Evolutionary conservation across 768 basidiomycete genomes (phyloP).

Genomic region (Mycena filopes): DNA sequence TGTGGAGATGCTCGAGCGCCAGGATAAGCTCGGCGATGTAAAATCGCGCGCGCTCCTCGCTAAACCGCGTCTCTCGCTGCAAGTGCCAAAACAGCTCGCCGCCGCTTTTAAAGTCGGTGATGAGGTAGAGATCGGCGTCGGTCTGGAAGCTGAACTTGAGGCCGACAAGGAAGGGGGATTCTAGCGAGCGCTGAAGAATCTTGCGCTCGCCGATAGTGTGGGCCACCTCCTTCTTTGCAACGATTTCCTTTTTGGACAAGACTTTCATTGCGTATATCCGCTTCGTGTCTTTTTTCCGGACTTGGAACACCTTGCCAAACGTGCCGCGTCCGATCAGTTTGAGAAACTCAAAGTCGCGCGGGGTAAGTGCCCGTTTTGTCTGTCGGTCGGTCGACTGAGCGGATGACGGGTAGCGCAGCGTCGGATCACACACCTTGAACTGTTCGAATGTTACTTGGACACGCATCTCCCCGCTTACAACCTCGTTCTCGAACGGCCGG

Average conservation of each 20-base stretch:
- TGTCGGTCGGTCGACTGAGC: slow-evolving; percentile 45
- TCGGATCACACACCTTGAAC: slow-evolving; percentile 72
- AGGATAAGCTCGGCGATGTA: slow-evolving; percentile 97
- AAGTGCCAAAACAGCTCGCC: slow-evolving; percentile 99
- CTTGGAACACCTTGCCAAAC: slow-evolving; percentile 98
- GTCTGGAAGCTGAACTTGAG: slow-evolving; percentile 99
- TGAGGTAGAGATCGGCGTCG: slow-evolving; percentile 92
- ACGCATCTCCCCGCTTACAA: slow-evolving; percentile 92
- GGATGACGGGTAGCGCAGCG: slow-evolving; percentile 30
- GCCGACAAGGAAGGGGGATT: slow-evolving; percentile 97
- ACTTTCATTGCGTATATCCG: slow-evolving; percentile 99
- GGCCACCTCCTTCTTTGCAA: slow-evolving; percentile 98
- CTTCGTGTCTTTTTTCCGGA: slow-evolving; percentile 96
- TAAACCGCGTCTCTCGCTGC: slow-evolving; percentile 94
- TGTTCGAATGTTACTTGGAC: slow-evolving; percentile 95
- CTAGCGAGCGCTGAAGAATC: slow-evolving; percentile 92
- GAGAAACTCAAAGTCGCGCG: slow-evolving; percentile 97
- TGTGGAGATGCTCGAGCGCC: slow-evolving; percentile 96
- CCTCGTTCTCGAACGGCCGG: slow-evolving; percentile 79
- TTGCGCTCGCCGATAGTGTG: slow-evolving; percentile 99
- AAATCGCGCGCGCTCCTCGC: slow-evolving; percentile 93
- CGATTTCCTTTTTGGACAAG: slow-evolving; percentile 97
- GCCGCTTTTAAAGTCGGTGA: slow-evolving; percentile 98
- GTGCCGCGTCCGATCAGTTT: slow-evolving; percentile 99
- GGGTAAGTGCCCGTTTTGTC: slow-evolving; percentile 89